A percentile compares a stretch with the other conserved stretches of the same genome.
phyloP scores from a whole-genome alignment of 2,329 filamentous ascomycete genomes.

The Apiospora kogelbergensis region DNA sequence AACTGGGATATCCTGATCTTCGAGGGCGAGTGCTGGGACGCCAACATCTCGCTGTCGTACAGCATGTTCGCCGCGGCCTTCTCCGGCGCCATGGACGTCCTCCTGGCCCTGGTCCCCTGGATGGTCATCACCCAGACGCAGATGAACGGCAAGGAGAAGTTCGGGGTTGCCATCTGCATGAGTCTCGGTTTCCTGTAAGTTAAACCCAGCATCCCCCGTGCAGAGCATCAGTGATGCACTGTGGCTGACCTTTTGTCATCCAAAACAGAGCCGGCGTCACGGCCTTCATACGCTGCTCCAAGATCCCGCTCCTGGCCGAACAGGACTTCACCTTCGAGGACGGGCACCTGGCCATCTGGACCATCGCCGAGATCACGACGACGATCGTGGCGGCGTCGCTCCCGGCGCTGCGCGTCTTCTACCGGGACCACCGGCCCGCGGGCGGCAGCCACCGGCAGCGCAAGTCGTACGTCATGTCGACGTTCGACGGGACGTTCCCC shows the following conservation, averaged over 20 bases:
- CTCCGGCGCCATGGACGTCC: conserved; percentile 35
- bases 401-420: conserved; percentile 26
- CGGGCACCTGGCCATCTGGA: conserved; percentile 26
- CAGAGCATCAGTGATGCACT: no score
- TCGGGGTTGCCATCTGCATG: conserved; percentile 35
- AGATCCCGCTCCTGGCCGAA: conserved; percentile 15
- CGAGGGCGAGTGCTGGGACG: conserved; percentile 20
- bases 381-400: conserved; percentile 36
- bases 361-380: conserved; percentile 32
- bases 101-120: conserved; percentile 38
- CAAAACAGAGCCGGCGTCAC: conserved; percentile 19
- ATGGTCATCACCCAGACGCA: conserved; percentile 34
- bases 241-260: neutral
- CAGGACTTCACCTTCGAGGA: conserved; percentile 16
- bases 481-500: conserved; percentile 1
- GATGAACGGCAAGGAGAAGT: conserved; percentile 37
- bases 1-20: conserved; percentile 13
- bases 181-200: conserved; percentile 34
- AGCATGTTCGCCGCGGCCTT: conserved; percentile 23
- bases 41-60: conserved; percentile 18
- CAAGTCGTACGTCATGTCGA: conserved; percentile 2
- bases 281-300: conserved; percentile 18
- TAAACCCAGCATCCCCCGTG: neutral
- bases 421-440: neutral
- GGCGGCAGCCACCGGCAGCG: neutral